A percentile compares a stretch with the other conserved stretches of the same genome.
These are phyloP conservation scores for Bremia lactucae DNA, from an alignment of 352 stramenopile genomes.

Conservation along the genomic window DNA sequence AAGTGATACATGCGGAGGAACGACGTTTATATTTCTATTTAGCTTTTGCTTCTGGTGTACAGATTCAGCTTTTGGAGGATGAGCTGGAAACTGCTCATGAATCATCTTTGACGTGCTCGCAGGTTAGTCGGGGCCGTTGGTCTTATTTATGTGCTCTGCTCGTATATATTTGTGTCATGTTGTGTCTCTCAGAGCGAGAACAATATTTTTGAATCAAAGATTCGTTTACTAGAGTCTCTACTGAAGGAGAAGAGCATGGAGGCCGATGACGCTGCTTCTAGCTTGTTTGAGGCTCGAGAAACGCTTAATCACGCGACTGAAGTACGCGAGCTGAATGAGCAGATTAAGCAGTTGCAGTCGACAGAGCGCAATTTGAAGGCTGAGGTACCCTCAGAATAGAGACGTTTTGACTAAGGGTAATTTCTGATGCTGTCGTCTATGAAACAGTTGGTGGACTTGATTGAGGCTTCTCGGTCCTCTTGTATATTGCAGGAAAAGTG, in stretches of 20 bases:
- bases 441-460: constrained; percentile 48
- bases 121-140: constrained; percentile 12
- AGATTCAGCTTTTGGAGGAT: constrained; percentile 57
- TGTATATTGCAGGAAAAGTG: constrained; percentile 57
- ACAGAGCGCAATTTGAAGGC: constrained; percentile 56
- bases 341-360: constrained; percentile 48
- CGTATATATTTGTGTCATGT: constrained; percentile 15
- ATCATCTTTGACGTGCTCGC: constrained; percentile 25
- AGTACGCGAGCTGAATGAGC: constrained; percentile 43
- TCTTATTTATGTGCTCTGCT: not conserved
- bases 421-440: not conserved
- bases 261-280: constrained; percentile 31
- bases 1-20: not conserved
- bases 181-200: constrained; percentile 42
- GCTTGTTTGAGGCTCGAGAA: constrained; percentile 33
- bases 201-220: constrained; percentile 51
- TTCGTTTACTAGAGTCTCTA: constrained; percentile 50
- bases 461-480: constrained; percentile 49
- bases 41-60: not conserved
- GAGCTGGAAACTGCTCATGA: constrained; percentile 38
- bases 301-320: constrained; percentile 39
- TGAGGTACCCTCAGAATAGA: constrained; percentile 28
- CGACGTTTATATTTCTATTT: not conserved
- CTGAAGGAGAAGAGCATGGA: constrained; percentile 53
- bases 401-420: not conserved